Conservation (phyloP, 352 stramenopile genomes). For the Pythium rishiriense region DNA sequence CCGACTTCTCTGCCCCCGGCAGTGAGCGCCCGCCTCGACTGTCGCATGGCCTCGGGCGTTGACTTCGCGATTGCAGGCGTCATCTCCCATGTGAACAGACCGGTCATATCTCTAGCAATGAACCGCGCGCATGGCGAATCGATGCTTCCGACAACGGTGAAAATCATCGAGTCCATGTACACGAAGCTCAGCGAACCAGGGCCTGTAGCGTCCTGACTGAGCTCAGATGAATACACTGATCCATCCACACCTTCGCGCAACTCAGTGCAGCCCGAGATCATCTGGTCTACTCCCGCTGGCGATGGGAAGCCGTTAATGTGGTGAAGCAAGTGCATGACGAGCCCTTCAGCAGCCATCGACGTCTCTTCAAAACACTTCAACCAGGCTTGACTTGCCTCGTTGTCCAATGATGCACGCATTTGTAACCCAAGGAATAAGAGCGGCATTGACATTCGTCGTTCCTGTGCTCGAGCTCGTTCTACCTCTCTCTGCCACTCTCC, state of each 20-base stretch:
- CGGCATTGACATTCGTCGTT: slow-evolving; percentile 78
- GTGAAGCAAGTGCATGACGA: slow-evolving; percentile 86
- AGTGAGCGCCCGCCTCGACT: slow-evolving; percentile 18
- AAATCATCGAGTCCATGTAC: slow-evolving; percentile 87
- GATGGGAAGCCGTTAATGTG: slow-evolving; percentile 87
- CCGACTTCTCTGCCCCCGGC: not conserved
- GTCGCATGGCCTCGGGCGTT: slow-evolving; percentile 9
- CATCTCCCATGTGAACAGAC: slow-evolving; percentile 85
- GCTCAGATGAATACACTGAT: slow-evolving; percentile 13
- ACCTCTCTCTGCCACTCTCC: slow-evolving; percentile 83
- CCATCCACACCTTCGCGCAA: slow-evolving; percentile 43
- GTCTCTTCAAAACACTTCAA: slow-evolving; percentile 86
- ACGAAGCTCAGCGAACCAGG: slow-evolving; percentile 76
- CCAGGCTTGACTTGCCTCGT: slow-evolving; percentile 66
- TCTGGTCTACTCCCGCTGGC: slow-evolving; percentile 79
- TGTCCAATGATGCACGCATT: slow-evolving; percentile 81
- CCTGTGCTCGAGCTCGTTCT: slow-evolving; percentile 58
- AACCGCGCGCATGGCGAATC: slow-evolving; percentile 77
- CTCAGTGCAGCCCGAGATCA: slow-evolving; percentile 81
- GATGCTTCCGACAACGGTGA: slow-evolving; percentile 80
- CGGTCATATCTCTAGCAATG: slow-evolving; percentile 84
- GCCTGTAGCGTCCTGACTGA: slow-evolving; percentile 26
- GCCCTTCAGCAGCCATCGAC: slow-evolving; percentile 72
- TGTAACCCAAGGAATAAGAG: slow-evolving; percentile 83
- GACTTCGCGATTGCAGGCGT: slow-evolving; percentile 17